These are phyloP conservation scores for Aureobasidium sp. DNA, from an alignment of 2,329 filamentous ascomycete genomes.

Conservation along the genomic window DNA sequence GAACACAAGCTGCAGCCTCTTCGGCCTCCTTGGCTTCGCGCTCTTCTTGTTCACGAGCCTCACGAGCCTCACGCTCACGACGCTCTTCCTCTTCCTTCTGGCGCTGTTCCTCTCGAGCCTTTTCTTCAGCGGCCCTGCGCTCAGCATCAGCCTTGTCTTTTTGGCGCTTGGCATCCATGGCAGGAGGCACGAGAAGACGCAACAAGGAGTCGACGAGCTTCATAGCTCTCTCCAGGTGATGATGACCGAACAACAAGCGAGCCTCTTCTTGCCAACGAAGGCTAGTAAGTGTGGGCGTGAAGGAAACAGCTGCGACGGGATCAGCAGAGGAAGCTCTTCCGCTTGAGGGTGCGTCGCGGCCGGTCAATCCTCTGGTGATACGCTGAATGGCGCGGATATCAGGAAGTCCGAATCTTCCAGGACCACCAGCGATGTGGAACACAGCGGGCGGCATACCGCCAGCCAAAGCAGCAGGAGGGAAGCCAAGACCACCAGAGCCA, in stretches of 20 bases:
- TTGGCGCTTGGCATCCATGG: slow-evolving; percentile 72
- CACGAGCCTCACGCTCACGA: slow-evolving; percentile 46
- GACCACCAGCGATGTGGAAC: slow-evolving; percentile 13
- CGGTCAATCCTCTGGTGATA: not conserved
- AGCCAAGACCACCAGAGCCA: not conserved
- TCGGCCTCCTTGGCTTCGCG: slow-evolving; percentile 41
- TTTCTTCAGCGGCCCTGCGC: slow-evolving; percentile 56
- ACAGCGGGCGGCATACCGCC: slow-evolving; percentile 14
- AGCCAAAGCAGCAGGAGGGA: slow-evolving; percentile 1
- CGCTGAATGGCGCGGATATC: slow-evolving; percentile 4
- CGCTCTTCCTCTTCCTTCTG: slow-evolving; percentile 52
- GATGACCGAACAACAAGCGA: slow-evolving; percentile 69
- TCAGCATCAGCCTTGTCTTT: slow-evolving; percentile 59
- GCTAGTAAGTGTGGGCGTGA: slow-evolving; percentile 62
- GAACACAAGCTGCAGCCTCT: slow-evolving; percentile 28
- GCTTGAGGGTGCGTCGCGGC: not conserved
- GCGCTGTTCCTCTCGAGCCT: slow-evolving; percentile 52
- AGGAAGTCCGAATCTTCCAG: not conserved
- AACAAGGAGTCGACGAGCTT: slow-evolving; percentile 62
- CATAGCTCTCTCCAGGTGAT: slow-evolving; percentile 59
- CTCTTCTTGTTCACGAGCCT: slow-evolving; percentile 43
- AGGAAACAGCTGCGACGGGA: slow-evolving; percentile 67
- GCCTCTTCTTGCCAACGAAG: slow-evolving; percentile 85
- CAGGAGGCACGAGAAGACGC: slow-evolving; percentile 68
- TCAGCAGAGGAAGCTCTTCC: slow-evolving; percentile 33